These are phyloP conservation scores for Hydnomerulius pinastri DNA, from an alignment of 768 basidiomycete species.

Conservation along the genomic window DNA sequence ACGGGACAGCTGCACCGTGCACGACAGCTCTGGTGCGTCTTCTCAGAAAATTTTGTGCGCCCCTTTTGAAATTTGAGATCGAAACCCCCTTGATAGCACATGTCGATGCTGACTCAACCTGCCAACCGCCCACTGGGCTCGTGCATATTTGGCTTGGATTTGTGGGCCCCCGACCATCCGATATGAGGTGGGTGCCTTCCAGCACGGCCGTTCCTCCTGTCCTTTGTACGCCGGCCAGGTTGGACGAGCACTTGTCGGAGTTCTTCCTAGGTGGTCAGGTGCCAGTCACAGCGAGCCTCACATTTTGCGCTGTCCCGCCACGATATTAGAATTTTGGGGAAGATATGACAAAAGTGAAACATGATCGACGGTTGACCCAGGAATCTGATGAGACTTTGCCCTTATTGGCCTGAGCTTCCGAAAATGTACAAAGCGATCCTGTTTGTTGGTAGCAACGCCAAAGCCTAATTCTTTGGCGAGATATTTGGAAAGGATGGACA, in stretches of 20 bases:
- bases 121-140: not conserved
- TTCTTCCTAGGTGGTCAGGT: too few species aligned
- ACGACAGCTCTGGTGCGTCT: conserved; percentile 13
- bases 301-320: not conserved
- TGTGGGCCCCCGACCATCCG: not conserved
- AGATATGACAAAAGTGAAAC: conserved; percentile 44
- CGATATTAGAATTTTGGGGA: conserved; percentile 14
- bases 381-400: conserved; percentile 15
- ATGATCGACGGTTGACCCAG: conserved; percentile 44
- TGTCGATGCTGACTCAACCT: conserved; percentile 7
- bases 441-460: conserved; percentile 35
- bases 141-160: not conserved
- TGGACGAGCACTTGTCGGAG: not conserved
- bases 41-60: conserved; percentile 15
- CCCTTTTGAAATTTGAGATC: conserved; percentile 23
- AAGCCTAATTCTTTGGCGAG: conserved; percentile 27
- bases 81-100: conserved; percentile 4
- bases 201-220: not conserved
- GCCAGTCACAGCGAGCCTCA: not conserved
- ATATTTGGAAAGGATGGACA: conserved; percentile 7
- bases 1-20: conserved; percentile 26
- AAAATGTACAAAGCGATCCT: conserved; percentile 42
- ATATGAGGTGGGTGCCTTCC: not conserved
- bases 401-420: conserved; percentile 28
- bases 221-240: not conserved